Evolutionary conservation across 2,329 filamentous ascomycete species (phyloP).

Genomic region (Fusarium gaditjirri): DNA sequence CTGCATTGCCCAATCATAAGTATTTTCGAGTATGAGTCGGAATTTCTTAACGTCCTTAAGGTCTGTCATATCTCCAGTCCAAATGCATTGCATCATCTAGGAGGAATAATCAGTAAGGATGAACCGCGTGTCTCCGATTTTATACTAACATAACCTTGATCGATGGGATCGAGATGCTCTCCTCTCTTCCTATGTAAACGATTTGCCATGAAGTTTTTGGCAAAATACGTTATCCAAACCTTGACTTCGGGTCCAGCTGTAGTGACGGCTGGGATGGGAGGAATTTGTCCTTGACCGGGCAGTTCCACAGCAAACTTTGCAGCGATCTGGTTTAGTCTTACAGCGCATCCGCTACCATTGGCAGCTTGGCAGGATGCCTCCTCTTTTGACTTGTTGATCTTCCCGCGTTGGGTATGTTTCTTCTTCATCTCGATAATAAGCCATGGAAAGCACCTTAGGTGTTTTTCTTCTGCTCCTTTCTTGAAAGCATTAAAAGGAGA

Average conservation of each 20-base stretch:
- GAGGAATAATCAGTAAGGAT: background rate
- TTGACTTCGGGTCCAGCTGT: conserved; percentile 28
- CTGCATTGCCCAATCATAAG: background rate
- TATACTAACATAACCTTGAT: background rate
- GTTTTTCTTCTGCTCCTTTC: rapidly evolving
- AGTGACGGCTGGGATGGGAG: conserved; percentile 24
- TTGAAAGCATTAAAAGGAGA: background rate
- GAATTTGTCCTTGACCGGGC: conserved; percentile 10
- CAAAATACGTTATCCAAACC: conserved; percentile 33
- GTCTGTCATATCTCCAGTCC: background rate
- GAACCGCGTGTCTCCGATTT: background rate
- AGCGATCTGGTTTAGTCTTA: conserved; percentile 16
- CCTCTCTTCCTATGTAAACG: background rate
- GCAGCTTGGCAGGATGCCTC: conserved; percentile 22
- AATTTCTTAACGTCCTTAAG: background rate
- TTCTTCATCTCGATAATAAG: background rate
- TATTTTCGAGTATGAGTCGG: background rate
- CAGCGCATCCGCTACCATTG: conserved; percentile 26
- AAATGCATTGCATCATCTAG: background rate
- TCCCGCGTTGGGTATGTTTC: background rate
- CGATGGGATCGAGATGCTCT: background rate
- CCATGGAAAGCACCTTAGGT: background rate
- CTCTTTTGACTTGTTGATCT: background rate
- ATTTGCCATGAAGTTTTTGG: background rate
- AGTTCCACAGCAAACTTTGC: background rate